These are phyloP conservation scores for Streptanthus diversifolius DNA, from an alignment of 345 rosid species.

Conservation along the genomic window DNA sequence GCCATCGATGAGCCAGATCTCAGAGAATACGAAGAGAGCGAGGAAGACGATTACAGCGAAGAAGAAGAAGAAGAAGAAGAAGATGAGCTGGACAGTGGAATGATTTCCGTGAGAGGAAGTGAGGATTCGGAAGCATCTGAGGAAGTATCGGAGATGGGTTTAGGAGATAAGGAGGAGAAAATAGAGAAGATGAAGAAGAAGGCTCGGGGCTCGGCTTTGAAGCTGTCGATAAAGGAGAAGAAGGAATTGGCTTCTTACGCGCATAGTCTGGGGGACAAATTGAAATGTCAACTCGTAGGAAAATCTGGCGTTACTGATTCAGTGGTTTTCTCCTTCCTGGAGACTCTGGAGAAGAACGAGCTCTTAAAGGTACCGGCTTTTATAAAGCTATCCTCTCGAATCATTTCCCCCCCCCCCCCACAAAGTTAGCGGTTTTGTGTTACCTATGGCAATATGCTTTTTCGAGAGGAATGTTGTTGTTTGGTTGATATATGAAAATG, in stretches of 20 bases:
- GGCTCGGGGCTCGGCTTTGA: conserved; percentile 27
- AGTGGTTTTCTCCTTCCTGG: conserved; percentile 57
- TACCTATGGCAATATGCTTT: neutral
- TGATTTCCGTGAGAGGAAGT: conserved; percentile 5
- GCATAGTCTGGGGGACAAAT: conserved; percentile 68
- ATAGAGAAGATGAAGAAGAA: conserved; percentile 27
- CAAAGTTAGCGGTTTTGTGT: neutral
- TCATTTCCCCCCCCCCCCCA: neutral
- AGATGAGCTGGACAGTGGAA: conserved; percentile 23
- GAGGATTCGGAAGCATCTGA: conserved; percentile 19
- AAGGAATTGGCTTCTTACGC: conserved; percentile 80
- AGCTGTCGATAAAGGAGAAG: conserved; percentile 71
- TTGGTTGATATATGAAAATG: neutral
- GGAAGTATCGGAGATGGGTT: conserved; percentile 8
- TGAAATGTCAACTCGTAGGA: conserved; percentile 72
- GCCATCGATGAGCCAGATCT: conserved; percentile 8
- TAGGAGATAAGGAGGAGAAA: conserved; percentile 12
- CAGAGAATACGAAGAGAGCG: conserved; percentile 16
- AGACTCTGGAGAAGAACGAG: conserved; percentile 79
- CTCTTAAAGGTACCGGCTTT: conserved; percentile 59
- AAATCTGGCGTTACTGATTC: conserved; percentile 78
- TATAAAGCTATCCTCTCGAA: neutral
- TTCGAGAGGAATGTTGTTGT: conserved; percentile 1
- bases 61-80: conserved; percentile 32
- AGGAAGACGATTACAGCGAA: conserved; percentile 16